Base-by-base conservation (phyloP, 768 basidiomycete genomes). In the Hypholoma fasciculare region DNA sequence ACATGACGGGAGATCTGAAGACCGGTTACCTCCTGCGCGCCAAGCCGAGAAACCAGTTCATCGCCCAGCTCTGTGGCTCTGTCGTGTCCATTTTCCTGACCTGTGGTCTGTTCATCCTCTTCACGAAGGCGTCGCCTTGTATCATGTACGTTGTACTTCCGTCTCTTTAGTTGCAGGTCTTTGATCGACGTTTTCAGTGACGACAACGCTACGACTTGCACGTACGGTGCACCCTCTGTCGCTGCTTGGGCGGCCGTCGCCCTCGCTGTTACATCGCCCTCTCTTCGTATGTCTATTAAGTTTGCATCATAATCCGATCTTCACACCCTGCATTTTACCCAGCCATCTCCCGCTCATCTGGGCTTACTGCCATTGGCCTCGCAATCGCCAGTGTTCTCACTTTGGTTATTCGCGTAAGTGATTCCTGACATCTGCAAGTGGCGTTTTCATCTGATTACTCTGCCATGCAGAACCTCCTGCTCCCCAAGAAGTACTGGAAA, bases 1-100 rank as follows among this genome's bases (percentile, higher is more conserved):
- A 88, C 66, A 87, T 88, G 87, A 82, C 81, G 47, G 80, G 85
- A 56, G 87, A 88, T 67, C 68, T 88, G 63, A 87, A 88, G 72
- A 84, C 87, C n/a, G 84, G 84, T 59, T 86, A 86, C 67, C 82
- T 88, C 57, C 78, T 87, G 23, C 76, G 86, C 51, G 81, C 85
- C 12, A 87, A 85, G 63, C 86, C 86, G 39, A 78, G 71, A 55
- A 82, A 83, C 68, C 82, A 87, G 71, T 87, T 87, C 65, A 73
- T 83, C 59, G 84, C 82, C 23, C 85, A 86, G 69, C 71, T 86
- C 3, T 76, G 73, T 59, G 86, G 86, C 52, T 74, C 85, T 19
- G 73, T 84, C 55, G 82, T 86, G 49, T 79, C 87, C 19, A 74
- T 86, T 36, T 87, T 88, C 76, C 72, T 87, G 69, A 77, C 76